Base-by-base conservation (phyloP, 1,139 yeast genomes). In the Entelexis paramagnoliae region DNA sequence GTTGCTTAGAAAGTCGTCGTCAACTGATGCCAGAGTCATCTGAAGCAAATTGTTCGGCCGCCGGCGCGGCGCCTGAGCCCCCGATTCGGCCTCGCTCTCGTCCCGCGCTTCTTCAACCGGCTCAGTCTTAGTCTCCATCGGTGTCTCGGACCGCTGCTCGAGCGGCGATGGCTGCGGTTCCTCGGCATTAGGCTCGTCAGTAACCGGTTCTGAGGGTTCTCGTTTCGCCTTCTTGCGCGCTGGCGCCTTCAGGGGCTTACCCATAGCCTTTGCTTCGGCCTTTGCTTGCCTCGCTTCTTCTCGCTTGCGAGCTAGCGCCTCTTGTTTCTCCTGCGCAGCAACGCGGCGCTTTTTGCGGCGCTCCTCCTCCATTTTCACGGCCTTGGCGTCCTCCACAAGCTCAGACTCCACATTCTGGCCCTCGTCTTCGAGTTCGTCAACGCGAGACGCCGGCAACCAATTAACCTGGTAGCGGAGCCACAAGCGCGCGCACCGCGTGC, bases 391-490 rank as follows among this genome's bases (percentile, higher is more conserved):
- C 41, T 72, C 72, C 0, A 81, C 63, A 32, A 88, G 72, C 62
- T 88, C 97, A 56, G 75, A 72, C 59, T 91, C 98, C 2, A 68
- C 56, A 72, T 9, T 10, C 75, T 58, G 77, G 76, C 61, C 76
- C 78, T 77, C 17, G 8, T 13, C 11, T n/a, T 40, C 20, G 10
- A 56, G 63, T 62, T 73, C 76, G 46, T 79, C 68, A 0, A 86
- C 80, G 54, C 83, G 91, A 24, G 70, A 63, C 0, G 96, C 95
- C 46, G 79, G 79, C 59, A 81, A 88, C 97, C 98, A 91, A n/a
- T 73, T 73, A 0, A 85, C 81, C 0, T 89, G 96, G 65, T 91
- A 91, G 42, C 93, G 71, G 64, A 96, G 74, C 98, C 98, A 91
- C 40, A 91, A 66, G 53, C 82, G 73, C 0, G 96, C 96, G 70